Evolutionary conservation across 1,284 basidiomycete genomes (phyloP), one percentile per base, ranked within the genome.

Genomic region (Sporisorium graminicola): DNA sequence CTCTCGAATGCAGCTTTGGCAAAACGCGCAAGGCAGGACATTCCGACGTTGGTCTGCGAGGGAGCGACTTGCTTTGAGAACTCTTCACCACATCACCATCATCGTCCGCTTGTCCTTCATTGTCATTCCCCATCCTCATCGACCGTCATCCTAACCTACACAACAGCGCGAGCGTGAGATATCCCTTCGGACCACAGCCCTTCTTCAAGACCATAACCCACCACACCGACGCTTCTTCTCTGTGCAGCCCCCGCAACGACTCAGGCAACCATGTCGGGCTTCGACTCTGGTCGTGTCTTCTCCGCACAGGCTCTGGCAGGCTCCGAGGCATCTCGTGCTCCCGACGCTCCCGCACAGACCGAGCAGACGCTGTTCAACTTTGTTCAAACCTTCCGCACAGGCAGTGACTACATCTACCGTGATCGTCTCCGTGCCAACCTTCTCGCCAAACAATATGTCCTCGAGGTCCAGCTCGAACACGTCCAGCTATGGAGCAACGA

Each of bases 391-490:
- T 85, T 85, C 69, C 78, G 84, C 33, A 78, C 74, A 9, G 83
- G 81, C 50, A 83, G 78, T 65, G 83, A 83, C 64, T 85, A 80
- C 74, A 74, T 85, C 55, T 77, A 66, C 77, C 95, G 94, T 81
- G 96, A 99, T 84, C 92, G 93, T 72, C 88, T 99, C 47, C 90
- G 95, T 22, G 93, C 91, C 51, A 97, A 95, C 82, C 87, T 98
- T 42, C 89, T 99, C 16, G 87, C 97, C 67, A 95, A 95, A 86
- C 93, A 95, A 77, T 91, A 95, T 82, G 90, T 94, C 20, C 90
- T 99, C 24, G 95, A 99, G 82, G 92, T 99, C 22, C 94, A 97
- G 86, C 89, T 99, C 75, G 90, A 92, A 53, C 94, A 99, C 87
- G 87, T 99, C 50, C 91, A 92, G 74, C 89, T 96, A 24, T 99